Conservation (phyloP, 352 stramenopile genomes). For the Blastocystis sp. region DNA sequence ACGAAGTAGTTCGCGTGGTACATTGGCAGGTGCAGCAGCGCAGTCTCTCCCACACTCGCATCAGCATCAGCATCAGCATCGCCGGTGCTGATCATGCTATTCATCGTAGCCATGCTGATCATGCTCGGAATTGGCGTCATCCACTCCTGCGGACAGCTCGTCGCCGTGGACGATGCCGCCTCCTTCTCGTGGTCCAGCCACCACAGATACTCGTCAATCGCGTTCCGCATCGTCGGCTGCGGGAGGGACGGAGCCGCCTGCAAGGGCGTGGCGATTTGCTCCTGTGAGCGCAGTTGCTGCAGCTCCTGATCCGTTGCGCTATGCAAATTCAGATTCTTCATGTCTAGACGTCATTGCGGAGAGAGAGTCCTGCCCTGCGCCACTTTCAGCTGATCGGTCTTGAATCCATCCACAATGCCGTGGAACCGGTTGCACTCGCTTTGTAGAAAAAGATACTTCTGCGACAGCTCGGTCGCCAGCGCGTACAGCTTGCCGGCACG, state of each 20-base stretch:
- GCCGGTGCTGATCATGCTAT: too few relatives aligned
- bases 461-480: not conserved
- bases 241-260: not conserved
- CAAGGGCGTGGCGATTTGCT: not conserved
- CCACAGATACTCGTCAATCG: constrained; percentile 34
- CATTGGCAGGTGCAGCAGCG: not conserved
- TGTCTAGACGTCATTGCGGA: not conserved
- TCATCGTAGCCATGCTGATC: too few relatives aligned
- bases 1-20: not conserved
- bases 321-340: constrained; percentile 30
- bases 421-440: not conserved
- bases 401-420: not conserved
- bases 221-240: not conserved
- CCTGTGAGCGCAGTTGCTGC: not conserved
- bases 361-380: not conserved
- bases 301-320: not conserved
- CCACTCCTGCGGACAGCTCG: not conserved
- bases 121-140: too few relatives aligned
- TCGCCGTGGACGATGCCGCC: not conserved
- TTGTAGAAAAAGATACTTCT: constrained; percentile 44
- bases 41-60: not conserved
- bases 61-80: too few relatives aligned
- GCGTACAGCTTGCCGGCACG: constrained; percentile 4
- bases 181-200: constrained; percentile 14
- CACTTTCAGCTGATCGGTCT: constrained; percentile 35